Conservation (phyloP, 768 basidiomycete species). For the Candolleomyces aberdarensis region DNA sequence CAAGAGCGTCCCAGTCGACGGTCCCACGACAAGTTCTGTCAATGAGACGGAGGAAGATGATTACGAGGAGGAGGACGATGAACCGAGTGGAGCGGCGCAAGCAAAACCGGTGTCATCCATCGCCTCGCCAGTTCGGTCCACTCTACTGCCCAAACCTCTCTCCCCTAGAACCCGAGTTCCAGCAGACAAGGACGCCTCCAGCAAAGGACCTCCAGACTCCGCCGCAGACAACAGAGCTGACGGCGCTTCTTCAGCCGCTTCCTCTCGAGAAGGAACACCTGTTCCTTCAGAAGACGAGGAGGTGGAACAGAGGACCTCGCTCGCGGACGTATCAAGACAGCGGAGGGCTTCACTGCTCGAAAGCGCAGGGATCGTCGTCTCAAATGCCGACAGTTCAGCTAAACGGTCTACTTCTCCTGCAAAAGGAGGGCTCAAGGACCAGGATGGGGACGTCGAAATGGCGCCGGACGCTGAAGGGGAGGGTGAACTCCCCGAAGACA, state of each 20-base stretch:
- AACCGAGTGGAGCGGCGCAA: slow-evolving; percentile 1
- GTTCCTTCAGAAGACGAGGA: slow-evolving; percentile 24
- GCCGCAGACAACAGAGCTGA: slow-evolving; percentile 37
- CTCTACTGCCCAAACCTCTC: slow-evolving; percentile 6
- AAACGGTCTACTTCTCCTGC: slow-evolving; percentile 13
- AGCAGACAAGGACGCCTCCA: slow-evolving; percentile 26
- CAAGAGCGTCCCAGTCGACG: too few species aligned
- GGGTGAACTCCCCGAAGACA: slow-evolving; percentile 20
- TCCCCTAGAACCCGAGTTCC: slow-evolving; percentile 20
- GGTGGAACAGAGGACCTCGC: slow-evolving; percentile 14
- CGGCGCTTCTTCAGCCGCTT: slow-evolving; percentile 27
- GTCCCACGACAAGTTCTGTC: too few species aligned
- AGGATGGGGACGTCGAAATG: slow-evolving; percentile 12
- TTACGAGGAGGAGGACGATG: slow-evolving; percentile 17
- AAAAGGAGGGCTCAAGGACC: slow-evolving; percentile 28
- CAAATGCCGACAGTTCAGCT: not conserved
- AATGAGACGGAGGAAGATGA: not conserved
- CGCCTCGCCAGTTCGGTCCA: not conserved
- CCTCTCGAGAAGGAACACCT: slow-evolving; percentile 42
- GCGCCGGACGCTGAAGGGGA: slow-evolving; percentile 15
- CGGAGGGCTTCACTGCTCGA: slow-evolving; percentile 8
- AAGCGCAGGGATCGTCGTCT: not conserved
- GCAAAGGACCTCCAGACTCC: slow-evolving; percentile 38
- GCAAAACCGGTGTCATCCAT: too few species aligned
- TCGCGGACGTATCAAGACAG: slow-evolving; percentile 2